Conservation (phyloP, 148 eudicot genomes). For the Amaranthus cruentus region DNA sequence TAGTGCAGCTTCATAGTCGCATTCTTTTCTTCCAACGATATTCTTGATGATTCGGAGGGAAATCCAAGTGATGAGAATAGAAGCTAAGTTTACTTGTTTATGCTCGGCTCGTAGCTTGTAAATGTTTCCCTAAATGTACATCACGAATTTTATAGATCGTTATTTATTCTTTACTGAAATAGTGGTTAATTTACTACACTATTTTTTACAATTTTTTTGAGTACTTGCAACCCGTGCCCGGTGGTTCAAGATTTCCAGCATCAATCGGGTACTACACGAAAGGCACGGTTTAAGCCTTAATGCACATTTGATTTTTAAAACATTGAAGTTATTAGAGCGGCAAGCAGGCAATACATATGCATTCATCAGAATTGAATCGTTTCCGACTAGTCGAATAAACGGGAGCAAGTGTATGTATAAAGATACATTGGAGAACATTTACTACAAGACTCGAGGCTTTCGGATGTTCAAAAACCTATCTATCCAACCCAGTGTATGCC, state of each 20-base stretch:
- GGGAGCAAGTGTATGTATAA: neutral
- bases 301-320: too few relatives aligned
- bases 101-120: neutral
- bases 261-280: too few relatives aligned
- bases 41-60: conserved; percentile 1
- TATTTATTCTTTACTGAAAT: neutral
- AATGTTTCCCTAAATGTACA: conserved; percentile 7
- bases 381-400: too few relatives aligned
- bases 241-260: neutral
- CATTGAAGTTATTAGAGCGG: neutral
- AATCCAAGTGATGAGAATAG: neutral
- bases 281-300: too few relatives aligned
- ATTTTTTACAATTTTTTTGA: neutral
- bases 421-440: neutral
- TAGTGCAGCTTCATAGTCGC: conserved; percentile 26
- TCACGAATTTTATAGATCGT: neutral
- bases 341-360: neutral
- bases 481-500: neutral
- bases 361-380: neutral
- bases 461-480: neutral
- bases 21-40: neutral
- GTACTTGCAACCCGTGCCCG: neutral
- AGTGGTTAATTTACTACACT: neutral
- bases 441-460: neutral
- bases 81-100: conserved; percentile 2